Evolutionary conservation across 352 stramenopile species (phyloP).

Genomic region (Pythium aquatile): DNA sequence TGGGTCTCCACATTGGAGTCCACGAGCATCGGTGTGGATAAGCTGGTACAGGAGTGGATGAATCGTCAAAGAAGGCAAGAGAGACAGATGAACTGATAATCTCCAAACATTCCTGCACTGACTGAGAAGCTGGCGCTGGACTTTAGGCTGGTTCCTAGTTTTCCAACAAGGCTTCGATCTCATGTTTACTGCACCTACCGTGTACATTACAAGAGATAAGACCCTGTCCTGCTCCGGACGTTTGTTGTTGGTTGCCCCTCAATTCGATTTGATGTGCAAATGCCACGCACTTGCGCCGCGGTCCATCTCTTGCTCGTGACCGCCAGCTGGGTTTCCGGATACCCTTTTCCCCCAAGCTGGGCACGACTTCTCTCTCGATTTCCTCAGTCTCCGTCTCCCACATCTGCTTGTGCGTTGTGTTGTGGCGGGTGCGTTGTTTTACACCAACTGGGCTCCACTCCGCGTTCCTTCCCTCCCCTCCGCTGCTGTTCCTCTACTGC

Average conservation of each 20-base stretch:
- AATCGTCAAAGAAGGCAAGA: not conserved
- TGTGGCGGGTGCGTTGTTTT: conserved; percentile 15
- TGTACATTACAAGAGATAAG: not conserved
- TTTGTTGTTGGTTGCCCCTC: not conserved
- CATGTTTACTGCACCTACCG: no score
- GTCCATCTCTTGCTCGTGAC: not conserved
- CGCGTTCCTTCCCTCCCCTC: not conserved
- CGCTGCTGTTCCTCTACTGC: not conserved
- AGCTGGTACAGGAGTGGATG: no score
- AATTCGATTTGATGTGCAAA: not conserved
- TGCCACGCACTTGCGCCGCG: not conserved
- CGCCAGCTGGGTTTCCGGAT: not conserved
- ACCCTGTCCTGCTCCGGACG: not conserved
- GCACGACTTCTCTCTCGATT: not conserved
- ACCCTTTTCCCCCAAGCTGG: not conserved
- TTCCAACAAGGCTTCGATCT: no score
- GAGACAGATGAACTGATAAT: not conserved
- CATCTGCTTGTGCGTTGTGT: not conserved
- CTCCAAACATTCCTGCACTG: no score
- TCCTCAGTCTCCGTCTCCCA: not conserved
- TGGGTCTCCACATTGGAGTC: no score
- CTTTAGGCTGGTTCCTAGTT: no score
- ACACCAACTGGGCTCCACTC: not conserved
- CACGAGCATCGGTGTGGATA: no score
- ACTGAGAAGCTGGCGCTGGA: no score